A percentile compares a stretch with the other conserved stretches of the same genome.
Evolutionary conservation across 2,329 filamentous ascomycete genomes (phyloP).

Genomic region (Ophiostoma tasmaniense): DNA sequence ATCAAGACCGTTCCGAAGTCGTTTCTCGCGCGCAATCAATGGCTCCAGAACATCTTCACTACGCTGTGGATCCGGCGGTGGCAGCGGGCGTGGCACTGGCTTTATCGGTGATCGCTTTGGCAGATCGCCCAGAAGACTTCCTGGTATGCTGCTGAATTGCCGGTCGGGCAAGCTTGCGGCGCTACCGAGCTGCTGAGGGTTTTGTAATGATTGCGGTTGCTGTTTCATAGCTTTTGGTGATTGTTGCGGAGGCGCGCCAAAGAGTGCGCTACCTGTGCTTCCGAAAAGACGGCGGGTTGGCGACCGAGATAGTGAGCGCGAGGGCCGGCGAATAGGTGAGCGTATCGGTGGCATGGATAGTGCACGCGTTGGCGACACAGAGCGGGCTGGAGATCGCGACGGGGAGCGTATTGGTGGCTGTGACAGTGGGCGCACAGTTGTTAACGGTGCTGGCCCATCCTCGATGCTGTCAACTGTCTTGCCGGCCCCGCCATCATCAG

Average conservation of each 20-base stretch:
- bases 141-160: conserved; percentile 10
- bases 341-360: not conserved
- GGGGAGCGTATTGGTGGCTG: conserved; percentile 13
- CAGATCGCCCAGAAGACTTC: conserved; percentile 29
- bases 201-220: not conserved
- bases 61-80: conserved; percentile 35
- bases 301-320: conserved; percentile 21
- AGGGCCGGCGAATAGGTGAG: not conserved
- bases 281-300: conserved; percentile 22
- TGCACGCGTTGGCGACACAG: conserved; percentile 2
- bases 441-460: conserved; percentile 25
- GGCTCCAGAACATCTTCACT: conserved; percentile 37
- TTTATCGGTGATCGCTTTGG: conserved; percentile 35
- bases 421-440: not conserved
- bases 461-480: conserved; percentile 22
- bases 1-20: conserved; percentile 28
- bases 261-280: conserved; percentile 10
- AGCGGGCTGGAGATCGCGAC: not conserved
- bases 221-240: not conserved
- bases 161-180: not conserved
- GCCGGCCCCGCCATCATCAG: conserved; percentile 12
- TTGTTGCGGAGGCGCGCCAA: not conserved
- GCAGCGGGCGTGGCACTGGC: conserved; percentile 39
- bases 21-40: conserved; percentile 31
- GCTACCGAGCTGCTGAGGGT: not conserved